phyloP scores from a whole-genome alignment of 2,329 filamentous ascomycete species.

The Aspergillus unguis region DNA sequence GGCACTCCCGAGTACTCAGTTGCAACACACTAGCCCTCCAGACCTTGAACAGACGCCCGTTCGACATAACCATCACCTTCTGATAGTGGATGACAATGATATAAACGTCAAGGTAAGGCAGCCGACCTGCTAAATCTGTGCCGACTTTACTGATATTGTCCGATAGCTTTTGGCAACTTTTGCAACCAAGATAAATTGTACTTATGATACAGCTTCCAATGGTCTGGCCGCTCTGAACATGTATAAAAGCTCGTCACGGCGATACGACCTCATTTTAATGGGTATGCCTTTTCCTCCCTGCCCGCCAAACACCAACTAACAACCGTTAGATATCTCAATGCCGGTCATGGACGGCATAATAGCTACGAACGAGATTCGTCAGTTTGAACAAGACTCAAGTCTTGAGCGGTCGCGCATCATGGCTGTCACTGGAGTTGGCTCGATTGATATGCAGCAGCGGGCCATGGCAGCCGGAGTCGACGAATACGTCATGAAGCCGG shows the following conservation, averaged over 20 bases:
- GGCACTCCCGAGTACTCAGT: background rate
- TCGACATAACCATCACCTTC: constrained; percentile 20
- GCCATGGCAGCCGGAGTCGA: constrained; percentile 24
- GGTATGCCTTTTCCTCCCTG: constrained; percentile 14
- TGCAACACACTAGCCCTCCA: background rate
- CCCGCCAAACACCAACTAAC: background rate
- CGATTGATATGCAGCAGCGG: constrained; percentile 25
- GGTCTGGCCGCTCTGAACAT: constrained; percentile 38
- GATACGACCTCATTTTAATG: constrained; percentile 35
- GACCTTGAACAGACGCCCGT: background rate
- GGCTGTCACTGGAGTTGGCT: constrained; percentile 28
- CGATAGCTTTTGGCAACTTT: constrained; percentile 34
- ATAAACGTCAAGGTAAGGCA: constrained; percentile 35
- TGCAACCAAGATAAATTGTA: constrained; percentile 33
- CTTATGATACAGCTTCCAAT: constrained; percentile 34
- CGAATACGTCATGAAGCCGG: constrained; percentile 26
- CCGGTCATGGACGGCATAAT: constrained; percentile 43
- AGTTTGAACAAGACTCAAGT: constrained; percentile 25
- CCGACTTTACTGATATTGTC: background rate
- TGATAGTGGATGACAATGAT: constrained; percentile 41
- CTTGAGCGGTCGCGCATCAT: constrained; percentile 23
- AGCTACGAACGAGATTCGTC: constrained; percentile 39
- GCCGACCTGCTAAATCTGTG: background rate
- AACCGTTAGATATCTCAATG: constrained; percentile 40
- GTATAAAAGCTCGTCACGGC: constrained; percentile 23